phyloP scores from a whole-genome alignment of 2,329 filamentous ascomycete species.

The Ascocoryne sarcoides region DNA sequence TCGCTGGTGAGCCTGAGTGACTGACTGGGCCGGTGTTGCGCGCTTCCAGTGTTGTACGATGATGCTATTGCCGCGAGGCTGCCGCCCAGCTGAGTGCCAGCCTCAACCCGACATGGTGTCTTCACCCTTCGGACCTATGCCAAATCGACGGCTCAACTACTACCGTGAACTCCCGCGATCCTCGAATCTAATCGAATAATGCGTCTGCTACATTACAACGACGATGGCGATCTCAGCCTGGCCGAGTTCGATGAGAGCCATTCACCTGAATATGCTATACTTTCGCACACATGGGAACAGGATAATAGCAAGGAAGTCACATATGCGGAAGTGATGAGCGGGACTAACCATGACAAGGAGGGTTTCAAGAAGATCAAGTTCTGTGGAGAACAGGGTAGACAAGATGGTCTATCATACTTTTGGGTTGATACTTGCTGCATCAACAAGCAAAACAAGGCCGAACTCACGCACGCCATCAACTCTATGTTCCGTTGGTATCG shows the following conservation, averaged over 20 bases:
- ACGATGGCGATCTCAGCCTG: slow-evolving; percentile 11
- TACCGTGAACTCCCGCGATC: slow-evolving; percentile 6
- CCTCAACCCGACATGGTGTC: slow-evolving; percentile 13
- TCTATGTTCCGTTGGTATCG: slow-evolving; percentile 14
- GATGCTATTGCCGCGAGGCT: slow-evolving; percentile 13
- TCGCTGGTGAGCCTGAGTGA: slow-evolving; percentile 5
- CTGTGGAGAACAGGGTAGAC: slow-evolving; percentile 5
- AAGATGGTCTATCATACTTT: slow-evolving; percentile 6
- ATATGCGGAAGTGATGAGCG: slow-evolving; percentile 3
- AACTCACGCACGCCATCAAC: slow-evolving; percentile 4
- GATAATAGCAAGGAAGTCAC: slow-evolving; percentile 5
- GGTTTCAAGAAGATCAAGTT: slow-evolving; percentile 12
- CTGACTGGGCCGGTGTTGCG: slow-evolving; percentile 10
- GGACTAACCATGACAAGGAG: slow-evolving; percentile 2
- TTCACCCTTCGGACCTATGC: slow-evolving; percentile 7
- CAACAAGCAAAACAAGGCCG: slow-evolving; percentile 5
- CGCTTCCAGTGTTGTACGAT: slow-evolving; percentile 13
- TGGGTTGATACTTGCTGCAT: slow-evolving; percentile 12
- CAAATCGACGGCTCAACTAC: slow-evolving; percentile 7
- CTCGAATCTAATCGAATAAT: slow-evolving; percentile 11
- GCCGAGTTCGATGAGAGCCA: slow-evolving; percentile 10
- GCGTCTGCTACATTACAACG: slow-evolving; percentile 12
- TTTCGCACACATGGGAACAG: slow-evolving; percentile 10
- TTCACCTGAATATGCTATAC: slow-evolving; percentile 13
- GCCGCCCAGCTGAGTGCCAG: slow-evolving; percentile 16